Evolutionary conservation across 768 basidiomycete species (phyloP).

Genomic region (Hericium alpestre): DNA sequence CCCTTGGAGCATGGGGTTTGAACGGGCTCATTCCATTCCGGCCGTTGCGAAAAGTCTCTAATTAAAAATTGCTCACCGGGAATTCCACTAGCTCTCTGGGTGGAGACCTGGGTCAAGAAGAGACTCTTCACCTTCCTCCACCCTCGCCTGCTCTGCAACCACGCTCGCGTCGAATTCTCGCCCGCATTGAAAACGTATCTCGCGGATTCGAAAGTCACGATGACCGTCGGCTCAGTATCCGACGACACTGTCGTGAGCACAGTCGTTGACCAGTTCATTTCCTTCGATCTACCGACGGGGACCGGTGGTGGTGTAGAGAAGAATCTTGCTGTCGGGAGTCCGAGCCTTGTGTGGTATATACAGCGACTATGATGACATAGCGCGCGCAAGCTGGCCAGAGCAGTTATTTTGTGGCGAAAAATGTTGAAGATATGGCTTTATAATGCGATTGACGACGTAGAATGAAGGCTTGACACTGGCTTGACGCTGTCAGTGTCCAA

Average conservation of each 20-base stretch:
- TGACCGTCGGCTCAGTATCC: slow-evolving; percentile 74
- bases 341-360: background rate
- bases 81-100: slow-evolving; percentile 59
- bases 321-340: no score
- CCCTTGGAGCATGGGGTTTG: no score
- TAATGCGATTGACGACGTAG: no score
- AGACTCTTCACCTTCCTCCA: slow-evolving; percentile 60
- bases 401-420: background rate
- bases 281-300: background rate
- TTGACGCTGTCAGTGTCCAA: no score
- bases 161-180: slow-evolving; percentile 69
- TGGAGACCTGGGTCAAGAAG: slow-evolving; percentile 60
- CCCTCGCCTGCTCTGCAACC: slow-evolving; percentile 53
- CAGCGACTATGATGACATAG: slow-evolving; percentile 15
- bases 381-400: slow-evolving; percentile 11
- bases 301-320: background rate
- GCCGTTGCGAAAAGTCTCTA: no score
- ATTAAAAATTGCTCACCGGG: slow-evolving; percentile 48
- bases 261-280: slow-evolving; percentile 54
- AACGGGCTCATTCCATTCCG: no score
- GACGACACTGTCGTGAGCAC: slow-evolving; percentile 48
- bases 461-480: no score
- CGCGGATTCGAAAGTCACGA: slow-evolving; percentile 63
- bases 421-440: no score
- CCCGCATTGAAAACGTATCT: slow-evolving; percentile 86